These are phyloP conservation scores for Kingdonia uniflora DNA, from an alignment of 164 flowering plant species.

Conservation along the genomic window DNA sequence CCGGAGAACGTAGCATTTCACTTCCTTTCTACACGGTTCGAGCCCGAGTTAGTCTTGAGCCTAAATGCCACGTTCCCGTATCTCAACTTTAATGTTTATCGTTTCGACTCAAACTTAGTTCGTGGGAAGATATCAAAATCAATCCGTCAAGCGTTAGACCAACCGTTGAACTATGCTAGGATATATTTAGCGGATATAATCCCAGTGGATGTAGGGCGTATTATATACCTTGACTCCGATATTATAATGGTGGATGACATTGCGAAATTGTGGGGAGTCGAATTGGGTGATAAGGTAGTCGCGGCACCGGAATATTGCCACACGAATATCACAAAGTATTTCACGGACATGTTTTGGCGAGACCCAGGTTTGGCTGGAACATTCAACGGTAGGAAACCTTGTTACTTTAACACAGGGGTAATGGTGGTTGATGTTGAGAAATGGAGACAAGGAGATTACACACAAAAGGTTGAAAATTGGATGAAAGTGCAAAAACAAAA, in stretches of 20 bases:
- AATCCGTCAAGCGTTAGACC: conserved; percentile 57
- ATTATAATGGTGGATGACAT: conserved; percentile 66
- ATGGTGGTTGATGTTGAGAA: conserved; percentile 55
- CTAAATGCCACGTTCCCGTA: conserved; percentile 54
- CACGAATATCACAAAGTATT: conserved; percentile 57
- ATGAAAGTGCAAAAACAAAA: conserved; percentile 50
- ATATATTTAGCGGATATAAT: conserved; percentile 48
- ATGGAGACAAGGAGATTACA: conserved; percentile 55
- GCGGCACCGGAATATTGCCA: no score
- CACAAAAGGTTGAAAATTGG: conserved; percentile 51
- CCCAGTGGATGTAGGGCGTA: conserved; percentile 32
- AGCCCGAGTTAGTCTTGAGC: conserved; percentile 21
- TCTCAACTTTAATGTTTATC: conserved; percentile 43
- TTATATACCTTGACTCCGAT: conserved; percentile 52
- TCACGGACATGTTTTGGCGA: conserved; percentile 47
- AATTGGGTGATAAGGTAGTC: no score
- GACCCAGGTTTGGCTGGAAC: conserved; percentile 26
- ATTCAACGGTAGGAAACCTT: conserved; percentile 41
- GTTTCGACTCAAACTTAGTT: conserved; percentile 35
- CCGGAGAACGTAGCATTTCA: conserved; percentile 60
- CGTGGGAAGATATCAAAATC: conserved; percentile 54
- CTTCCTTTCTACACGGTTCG: conserved; percentile 34
- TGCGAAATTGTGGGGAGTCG: conserved; percentile 38
- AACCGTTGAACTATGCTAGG: conserved; percentile 68
- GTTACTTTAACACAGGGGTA: no score